Percentiles rank a stretch among this genome's conserved stretches.
Evolutionary conservation across 2,329 filamentous ascomycete species (phyloP).

Genomic region (Fusarium penzigii): DNA sequence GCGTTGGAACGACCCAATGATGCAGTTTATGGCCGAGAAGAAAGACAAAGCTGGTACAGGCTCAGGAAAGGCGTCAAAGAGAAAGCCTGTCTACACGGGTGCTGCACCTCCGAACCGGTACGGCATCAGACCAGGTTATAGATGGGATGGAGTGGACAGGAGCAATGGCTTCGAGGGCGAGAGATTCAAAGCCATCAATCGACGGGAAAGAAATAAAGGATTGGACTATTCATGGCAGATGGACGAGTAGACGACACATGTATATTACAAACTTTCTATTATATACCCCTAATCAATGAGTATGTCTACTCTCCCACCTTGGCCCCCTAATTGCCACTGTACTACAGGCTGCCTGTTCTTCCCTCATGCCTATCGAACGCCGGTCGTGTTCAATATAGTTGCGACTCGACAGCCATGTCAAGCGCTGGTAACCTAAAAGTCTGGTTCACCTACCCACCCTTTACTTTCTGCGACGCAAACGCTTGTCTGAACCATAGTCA

Average conservation of each 20-base stretch:
- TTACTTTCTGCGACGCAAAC: slow-evolving; percentile 44
- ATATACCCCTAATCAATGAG: slow-evolving; percentile 27
- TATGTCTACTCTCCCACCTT: neutral
- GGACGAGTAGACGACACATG: slow-evolving; percentile 65
- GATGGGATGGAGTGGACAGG: slow-evolving; percentile 96
- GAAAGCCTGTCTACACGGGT: slow-evolving; percentile 73
- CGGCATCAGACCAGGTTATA: slow-evolving; percentile 85
- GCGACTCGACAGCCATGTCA: neutral
- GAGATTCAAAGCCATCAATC: slow-evolving; percentile 86
- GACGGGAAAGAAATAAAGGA: slow-evolving; percentile 72
- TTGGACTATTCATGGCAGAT: slow-evolving; percentile 95
- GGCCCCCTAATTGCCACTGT: no score
- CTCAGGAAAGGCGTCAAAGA: slow-evolving; percentile 38
- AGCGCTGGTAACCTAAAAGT: neutral
- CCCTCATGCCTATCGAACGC: neutral
- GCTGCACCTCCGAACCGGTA: slow-evolving; percentile 88
- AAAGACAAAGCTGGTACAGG: slow-evolving; percentile 26
- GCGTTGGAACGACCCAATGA: slow-evolving; percentile 94
- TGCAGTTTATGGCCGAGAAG: slow-evolving; percentile 67
- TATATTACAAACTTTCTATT: slow-evolving; percentile 13
- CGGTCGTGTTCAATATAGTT: neutral
- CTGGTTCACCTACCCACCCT: neutral
- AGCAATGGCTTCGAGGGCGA: slow-evolving; percentile 92
- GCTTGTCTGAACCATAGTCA: slow-evolving; percentile 56
- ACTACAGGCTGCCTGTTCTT: neutral